phyloP scores from a whole-genome alignment of 208 protist genomes.

The Crithidia sp. region DNA sequence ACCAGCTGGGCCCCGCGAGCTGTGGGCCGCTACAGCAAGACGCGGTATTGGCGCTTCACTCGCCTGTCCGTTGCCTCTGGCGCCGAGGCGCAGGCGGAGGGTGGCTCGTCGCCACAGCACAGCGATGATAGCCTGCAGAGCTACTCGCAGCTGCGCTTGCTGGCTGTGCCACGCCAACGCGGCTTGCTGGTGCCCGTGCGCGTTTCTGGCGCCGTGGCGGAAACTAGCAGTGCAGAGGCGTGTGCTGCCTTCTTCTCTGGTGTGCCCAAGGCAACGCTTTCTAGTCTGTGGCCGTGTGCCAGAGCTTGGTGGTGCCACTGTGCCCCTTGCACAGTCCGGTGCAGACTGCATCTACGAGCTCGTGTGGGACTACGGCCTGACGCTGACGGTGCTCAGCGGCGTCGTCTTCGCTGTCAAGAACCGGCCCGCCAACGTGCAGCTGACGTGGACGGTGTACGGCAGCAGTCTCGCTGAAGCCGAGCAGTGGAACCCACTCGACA shows the following conservation, averaged over 20 bases:
- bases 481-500: conserved; percentile 1
- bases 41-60: conserved; percentile 23
- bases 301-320: too few species aligned
- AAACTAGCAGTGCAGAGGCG: not conserved
- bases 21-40: conserved; percentile 4
- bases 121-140: not conserved
- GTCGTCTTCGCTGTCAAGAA: conserved; percentile 16
- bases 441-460: conserved; percentile 26
- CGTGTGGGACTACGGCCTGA: conserved; percentile 32
- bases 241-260: conserved; percentile 22
- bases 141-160: conserved; percentile 32
- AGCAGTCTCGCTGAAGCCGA: not conserved
- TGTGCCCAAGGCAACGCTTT: not conserved
- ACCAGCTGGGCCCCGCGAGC: conserved; percentile 28
- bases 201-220: conserved; percentile 1
- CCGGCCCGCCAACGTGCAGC: not conserved
- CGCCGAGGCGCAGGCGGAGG: not conserved
- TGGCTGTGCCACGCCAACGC: conserved; percentile 15
- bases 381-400: conserved; percentile 20
- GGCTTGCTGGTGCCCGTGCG: conserved; percentile 13
- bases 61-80: not conserved
- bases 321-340: too few species aligned
- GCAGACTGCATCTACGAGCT: conserved; percentile 21
- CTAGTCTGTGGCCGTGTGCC: not conserved
- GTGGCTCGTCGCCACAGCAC: not conserved